phyloP scores from a whole-genome alignment of 768 basidiomycete species.

The Austroboletus festivus region DNA sequence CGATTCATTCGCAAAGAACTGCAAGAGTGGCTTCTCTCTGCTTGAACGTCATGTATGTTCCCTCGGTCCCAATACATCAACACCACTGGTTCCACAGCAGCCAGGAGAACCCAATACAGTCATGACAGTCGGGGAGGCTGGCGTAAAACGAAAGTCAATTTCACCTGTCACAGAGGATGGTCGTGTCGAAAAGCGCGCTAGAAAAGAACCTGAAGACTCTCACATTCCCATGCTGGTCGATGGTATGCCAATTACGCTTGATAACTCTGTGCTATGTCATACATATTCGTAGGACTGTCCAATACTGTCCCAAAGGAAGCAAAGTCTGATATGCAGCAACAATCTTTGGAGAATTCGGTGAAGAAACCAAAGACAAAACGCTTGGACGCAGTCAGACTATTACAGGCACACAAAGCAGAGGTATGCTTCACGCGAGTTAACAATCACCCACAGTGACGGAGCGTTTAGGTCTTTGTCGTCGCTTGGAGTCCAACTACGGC shows the following conservation, averaged over 20 bases:
- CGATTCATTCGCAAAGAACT: conserved; percentile 57
- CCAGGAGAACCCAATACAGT: conserved; percentile 9
- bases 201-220: conserved; percentile 45
- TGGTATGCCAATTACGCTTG: conserved; percentile 23
- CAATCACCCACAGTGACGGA: conserved; percentile 4
- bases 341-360: conserved; percentile 13
- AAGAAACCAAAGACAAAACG: conserved; percentile 38
- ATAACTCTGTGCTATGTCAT: conserved; percentile 26
- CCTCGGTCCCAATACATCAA: conserved; percentile 36
- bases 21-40: conserved; percentile 71
- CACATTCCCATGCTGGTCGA: conserved; percentile 40
- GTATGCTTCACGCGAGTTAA: conserved; percentile 32
- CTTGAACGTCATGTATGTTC: conserved; percentile 73
- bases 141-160: conserved; percentile 51
- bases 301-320: conserved; percentile 16
- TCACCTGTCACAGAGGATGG: conserved; percentile 43
- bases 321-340: conserved; percentile 22
- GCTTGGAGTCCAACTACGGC: conserved; percentile 69
- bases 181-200: conserved; percentile 63
- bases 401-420: conserved; percentile 62
- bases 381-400: conserved; percentile 42
- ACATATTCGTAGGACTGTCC: conserved; percentile 12
- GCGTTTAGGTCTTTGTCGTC: conserved; percentile 69
- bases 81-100: conserved; percentile 16
- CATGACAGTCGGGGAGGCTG: conserved; percentile 18